Evolutionary conservation across 176 grass and related monocot species (phyloP).

Genomic region (Triticum dicoccoides): DNA sequence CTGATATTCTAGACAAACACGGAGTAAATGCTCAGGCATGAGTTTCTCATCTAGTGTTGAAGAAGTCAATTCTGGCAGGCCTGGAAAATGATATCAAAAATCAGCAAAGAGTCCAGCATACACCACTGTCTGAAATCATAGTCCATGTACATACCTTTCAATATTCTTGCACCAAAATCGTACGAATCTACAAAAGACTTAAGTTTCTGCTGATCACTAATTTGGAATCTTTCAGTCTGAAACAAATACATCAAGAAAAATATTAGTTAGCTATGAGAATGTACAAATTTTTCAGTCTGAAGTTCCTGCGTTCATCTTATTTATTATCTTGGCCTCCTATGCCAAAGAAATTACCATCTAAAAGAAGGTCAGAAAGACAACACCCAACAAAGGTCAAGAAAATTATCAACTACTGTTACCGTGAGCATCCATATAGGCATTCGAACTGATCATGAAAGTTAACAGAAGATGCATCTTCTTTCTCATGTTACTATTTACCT

Average conservation of each 20-base stretch:
- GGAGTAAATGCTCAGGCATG: slow-evolving; percentile 74
- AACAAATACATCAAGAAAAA: slow-evolving; percentile 31
- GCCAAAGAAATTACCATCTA: neutral
- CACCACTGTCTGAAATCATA: slow-evolving; percentile 28
- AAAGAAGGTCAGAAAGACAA: neutral
- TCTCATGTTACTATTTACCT: slow-evolving; percentile 49
- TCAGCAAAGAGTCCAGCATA: slow-evolving; percentile 23
- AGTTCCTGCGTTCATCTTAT: neutral
- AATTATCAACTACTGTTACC: neutral
- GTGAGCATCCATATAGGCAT: neutral
- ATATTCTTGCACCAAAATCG: slow-evolving; percentile 64
- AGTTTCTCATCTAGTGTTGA: slow-evolving; percentile 79
- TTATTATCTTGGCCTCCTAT: neutral
- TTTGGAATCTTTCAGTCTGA: slow-evolving; percentile 47
- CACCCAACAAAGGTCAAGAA: neutral
- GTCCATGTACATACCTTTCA: slow-evolving; percentile 57
- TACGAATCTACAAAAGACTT: slow-evolving; percentile 80
- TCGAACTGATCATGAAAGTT: slow-evolving; percentile 6
- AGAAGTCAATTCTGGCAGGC: slow-evolving; percentile 52
- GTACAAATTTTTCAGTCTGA: neutral
- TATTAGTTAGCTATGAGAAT: slow-evolving; percentile 29
- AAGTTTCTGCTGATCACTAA: slow-evolving; percentile 67
- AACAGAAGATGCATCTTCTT: neutral
- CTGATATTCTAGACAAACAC: slow-evolving; percentile 71
- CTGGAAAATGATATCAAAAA: slow-evolving; percentile 44